Evolutionary conservation across 176 grass and related monocot species (phyloP).

Genomic region (Zoysia pacifica): DNA sequence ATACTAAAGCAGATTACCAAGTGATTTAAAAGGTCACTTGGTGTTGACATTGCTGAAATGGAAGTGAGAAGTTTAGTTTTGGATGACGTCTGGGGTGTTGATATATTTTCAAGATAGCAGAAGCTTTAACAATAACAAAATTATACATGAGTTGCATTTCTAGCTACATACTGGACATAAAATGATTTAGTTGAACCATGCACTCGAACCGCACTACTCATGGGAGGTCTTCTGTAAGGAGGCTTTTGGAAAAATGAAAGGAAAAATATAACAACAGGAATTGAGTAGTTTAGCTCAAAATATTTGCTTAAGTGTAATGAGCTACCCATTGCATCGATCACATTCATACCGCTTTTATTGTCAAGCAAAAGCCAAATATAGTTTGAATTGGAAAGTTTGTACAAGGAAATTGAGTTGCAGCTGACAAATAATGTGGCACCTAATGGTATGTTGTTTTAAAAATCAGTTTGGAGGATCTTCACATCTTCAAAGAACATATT

Average conservation of each 20-base stretch:
- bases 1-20: not conserved
- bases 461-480: too few relatives aligned
- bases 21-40: not conserved
- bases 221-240: constrained; percentile 46
- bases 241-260: constrained; percentile 32
- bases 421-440: too few relatives aligned
- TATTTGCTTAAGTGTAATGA: constrained; percentile 41
- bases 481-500: too few relatives aligned
- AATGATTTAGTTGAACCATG: constrained; percentile 31
- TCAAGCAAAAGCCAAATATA: constrained; percentile 29
- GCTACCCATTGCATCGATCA: constrained; percentile 44
- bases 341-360: constrained; percentile 38
- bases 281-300: constrained; percentile 3
- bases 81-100: constrained; percentile 43
- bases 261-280: constrained; percentile 15
- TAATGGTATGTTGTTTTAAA: too few relatives aligned
- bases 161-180: constrained; percentile 2
- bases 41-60: not conserved
- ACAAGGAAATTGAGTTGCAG: too few relatives aligned
- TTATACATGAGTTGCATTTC: constrained; percentile 30
- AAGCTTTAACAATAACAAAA: constrained; percentile 13
- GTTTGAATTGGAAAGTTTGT: too few relatives aligned
- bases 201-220: constrained; percentile 30
- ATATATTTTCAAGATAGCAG: constrained; percentile 36
- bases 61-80: constrained; percentile 11